Evolutionary conservation across 441 rosid genomes (phyloP).

Genomic region (Croton laevigatus): DNA sequence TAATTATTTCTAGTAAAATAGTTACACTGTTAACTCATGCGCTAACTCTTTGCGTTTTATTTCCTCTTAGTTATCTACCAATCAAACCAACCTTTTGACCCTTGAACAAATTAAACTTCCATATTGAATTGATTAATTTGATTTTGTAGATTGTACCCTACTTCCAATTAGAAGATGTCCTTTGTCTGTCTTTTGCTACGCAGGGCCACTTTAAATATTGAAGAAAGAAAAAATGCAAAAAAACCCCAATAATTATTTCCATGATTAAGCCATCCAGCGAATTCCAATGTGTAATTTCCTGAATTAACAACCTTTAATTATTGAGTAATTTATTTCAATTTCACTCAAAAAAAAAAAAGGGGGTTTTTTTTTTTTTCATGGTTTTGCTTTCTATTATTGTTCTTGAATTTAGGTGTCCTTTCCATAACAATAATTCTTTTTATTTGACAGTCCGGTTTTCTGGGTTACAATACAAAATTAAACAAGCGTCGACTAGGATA

Average conservation of each 20-base stretch:
- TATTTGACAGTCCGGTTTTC: too few species aligned
- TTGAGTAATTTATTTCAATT: background rate
- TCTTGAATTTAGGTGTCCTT: background rate
- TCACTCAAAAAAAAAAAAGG: too few species aligned
- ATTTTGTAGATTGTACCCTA: background rate
- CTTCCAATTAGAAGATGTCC: background rate
- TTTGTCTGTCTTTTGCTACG: background rate
- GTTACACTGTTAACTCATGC: too few species aligned
- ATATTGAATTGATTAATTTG: background rate
- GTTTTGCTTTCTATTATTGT: background rate
- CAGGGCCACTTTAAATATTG: background rate
- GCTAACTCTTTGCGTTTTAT: too few species aligned
- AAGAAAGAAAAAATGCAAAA: background rate
- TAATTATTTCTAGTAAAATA: too few species aligned
- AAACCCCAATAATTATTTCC: background rate
- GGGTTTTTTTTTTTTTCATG: background rate
- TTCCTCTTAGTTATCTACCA: too few species aligned
- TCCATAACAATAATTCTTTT: too few species aligned
- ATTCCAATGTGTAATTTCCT: too few species aligned
- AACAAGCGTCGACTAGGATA: too few species aligned
- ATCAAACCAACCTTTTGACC: too few species aligned
- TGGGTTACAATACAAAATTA: too few species aligned
- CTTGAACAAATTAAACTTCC: too few species aligned
- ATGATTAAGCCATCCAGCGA: background rate
- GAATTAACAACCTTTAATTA: background rate